Evolutionary conservation across 257 asterid genomes (phyloP).

Genomic region (Rubia yunnanensis): DNA sequence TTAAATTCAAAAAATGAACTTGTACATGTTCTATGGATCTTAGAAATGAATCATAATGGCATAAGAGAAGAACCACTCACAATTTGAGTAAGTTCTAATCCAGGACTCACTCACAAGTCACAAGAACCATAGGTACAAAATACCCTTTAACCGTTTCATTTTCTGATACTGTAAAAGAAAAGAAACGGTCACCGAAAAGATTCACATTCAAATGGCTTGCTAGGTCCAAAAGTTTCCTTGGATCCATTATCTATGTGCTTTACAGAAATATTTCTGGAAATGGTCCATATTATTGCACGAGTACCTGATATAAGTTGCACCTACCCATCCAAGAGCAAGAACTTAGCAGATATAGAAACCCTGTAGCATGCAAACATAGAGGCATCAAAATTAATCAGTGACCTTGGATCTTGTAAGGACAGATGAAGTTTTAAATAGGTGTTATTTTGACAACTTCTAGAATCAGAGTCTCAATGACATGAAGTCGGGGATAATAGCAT

Average conservation of each 20-base stretch:
- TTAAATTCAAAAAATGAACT: not conserved
- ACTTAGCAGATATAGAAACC: constrained; percentile 64
- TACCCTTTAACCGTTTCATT: constrained; percentile 53
- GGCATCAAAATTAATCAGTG: constrained; percentile 1
- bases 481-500: no score
- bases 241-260: not conserved
- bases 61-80: constrained; percentile 49
- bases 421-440: no score
- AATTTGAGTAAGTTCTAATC: no score
- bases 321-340: constrained; percentile 93
- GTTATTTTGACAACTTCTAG: no score
- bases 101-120: no score
- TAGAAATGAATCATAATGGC: constrained; percentile 19
- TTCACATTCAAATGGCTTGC: not conserved
- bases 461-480: no score
- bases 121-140: no score
- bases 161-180: constrained; percentile 57
- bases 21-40: not conserved
- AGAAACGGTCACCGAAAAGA: constrained; percentile 12
- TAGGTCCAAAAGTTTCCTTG: not conserved
- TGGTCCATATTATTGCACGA: constrained; percentile 2
- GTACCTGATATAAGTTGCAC: constrained; percentile 90
- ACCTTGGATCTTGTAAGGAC: no score
- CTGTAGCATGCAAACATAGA: constrained; percentile 39
- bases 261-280: not conserved